Evolutionary conservation across 2,329 filamentous ascomycete genomes (phyloP), one percentile per base, ranked within the genome.

Genomic region (Fusarium longipes): DNA sequence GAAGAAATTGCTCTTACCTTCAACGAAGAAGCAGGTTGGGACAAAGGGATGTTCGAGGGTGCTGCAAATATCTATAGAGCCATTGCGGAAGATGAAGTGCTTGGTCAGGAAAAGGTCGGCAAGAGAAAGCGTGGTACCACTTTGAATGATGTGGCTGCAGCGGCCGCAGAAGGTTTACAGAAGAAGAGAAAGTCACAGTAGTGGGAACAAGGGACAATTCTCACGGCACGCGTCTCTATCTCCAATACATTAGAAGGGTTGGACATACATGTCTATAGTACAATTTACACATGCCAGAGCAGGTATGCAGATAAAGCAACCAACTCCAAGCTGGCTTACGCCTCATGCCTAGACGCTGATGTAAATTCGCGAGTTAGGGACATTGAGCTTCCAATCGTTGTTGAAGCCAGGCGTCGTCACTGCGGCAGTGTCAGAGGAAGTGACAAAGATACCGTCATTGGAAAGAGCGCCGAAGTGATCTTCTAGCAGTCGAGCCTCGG

Each of bases 1-100:
- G 84, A 89, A 70, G 88, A 93, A 81, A 93, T 94, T 73, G 86
- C 85, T 6, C 80, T 84, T 57, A 91, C 89, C 5, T 89, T 92
- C 75, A 78, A 78, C 8, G 84, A 86, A 39, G 88, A 90, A 53
- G 90, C 88, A 1, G 89, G 89, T 0, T 92, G 91, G 75, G 77
- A 77, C 6, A 76, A 76, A 12, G 78, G 81, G 24, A 76, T 90
- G 25, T 92, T 92, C 69, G 75, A 79, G 14, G 85, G 85, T 12
- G 85, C 89, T 8, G 89, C 89, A 0, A 82, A 81, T 29, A 83
- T 92, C 8, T 93, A 89, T 73, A 81, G 82, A 49, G 77, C 81
- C 9, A 85, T 92, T 10, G 87, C 89, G 0, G 82, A 89, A 44
- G 86, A 90, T 22, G 85, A 84, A 0, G 84, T 87, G 17, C 78